Percentiles rank a stretch among this genome's conserved stretches.
phyloP scores from a whole-genome alignment of 2,329 filamentous ascomycete species.

The Aspergillus aculeatinus region DNA sequence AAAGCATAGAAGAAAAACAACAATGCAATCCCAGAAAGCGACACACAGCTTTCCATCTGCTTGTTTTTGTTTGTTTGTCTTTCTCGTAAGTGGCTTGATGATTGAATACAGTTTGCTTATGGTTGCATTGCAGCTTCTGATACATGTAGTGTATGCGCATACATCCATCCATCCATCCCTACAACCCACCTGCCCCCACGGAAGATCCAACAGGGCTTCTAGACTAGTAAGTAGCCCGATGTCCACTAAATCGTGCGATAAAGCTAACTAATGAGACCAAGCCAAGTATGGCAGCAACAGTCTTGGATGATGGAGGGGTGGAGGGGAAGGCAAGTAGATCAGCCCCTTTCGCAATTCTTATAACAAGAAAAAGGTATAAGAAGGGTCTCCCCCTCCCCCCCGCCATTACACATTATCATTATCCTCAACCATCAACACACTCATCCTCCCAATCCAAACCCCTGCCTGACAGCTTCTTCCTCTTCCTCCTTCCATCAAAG shows the following conservation, averaged over 20 bases:
- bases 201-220: neutral
- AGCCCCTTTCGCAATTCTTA: neutral
- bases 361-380: constrained; percentile 6
- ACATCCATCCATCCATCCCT: neutral
- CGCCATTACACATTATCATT: neutral
- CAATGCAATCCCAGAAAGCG: neutral
- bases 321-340: neutral
- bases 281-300: constrained; percentile 1
- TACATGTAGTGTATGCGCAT: neutral
- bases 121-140: constrained; percentile 2
- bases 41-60: neutral
- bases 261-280: constrained; percentile 11
- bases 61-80: neutral
- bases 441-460: neutral
- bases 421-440: neutral
- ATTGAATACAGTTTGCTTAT: neutral
- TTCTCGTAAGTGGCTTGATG: neutral
- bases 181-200: neutral
- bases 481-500: neutral
- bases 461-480: neutral
- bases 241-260: constrained; percentile 1
- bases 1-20: neutral
- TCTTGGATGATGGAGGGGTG: neutral
- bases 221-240: neutral
- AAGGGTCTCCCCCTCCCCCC: neutral